Conservation (phyloP, 805 yeast species). For the Myxozyma nipponensis region DNA sequence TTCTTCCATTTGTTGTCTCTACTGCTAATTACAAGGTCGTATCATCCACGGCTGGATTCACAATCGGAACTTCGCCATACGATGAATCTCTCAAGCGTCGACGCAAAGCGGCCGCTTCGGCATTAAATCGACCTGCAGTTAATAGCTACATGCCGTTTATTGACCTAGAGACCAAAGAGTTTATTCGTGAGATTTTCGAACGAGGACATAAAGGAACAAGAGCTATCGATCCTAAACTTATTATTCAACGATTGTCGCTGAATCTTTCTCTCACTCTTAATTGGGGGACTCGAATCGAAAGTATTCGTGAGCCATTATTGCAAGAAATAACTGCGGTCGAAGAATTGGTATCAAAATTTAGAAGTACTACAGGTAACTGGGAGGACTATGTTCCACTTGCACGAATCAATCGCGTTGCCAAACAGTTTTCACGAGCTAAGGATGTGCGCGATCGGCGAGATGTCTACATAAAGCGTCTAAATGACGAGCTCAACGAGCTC, state of each 20-base stretch:
- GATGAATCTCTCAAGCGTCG: conserved; percentile 40
- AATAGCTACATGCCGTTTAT: conserved; percentile 37
- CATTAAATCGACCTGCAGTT: conserved; percentile 41
- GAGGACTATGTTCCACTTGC: conserved; percentile 42
- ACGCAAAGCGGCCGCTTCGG: conserved; percentile 40
- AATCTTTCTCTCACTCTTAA: conserved; percentile 41
- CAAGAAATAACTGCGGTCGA: conserved; percentile 29
- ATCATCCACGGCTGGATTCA: conserved; percentile 46
- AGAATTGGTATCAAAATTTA: conserved; percentile 27
- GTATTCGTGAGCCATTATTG: conserved; percentile 31
- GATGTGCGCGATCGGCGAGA: conserved; percentile 29
- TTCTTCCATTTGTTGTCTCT: background rate
- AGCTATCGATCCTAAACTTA: conserved; percentile 34
- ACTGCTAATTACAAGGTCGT: conserved; percentile 24
- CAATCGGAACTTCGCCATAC: conserved; percentile 47
- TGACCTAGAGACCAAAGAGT: conserved; percentile 38
- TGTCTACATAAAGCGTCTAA: conserved; percentile 19
- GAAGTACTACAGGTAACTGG: conserved; percentile 40
- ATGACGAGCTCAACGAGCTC: conserved; percentile 17
- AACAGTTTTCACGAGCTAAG: conserved; percentile 13
- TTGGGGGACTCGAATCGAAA: conserved; percentile 41
- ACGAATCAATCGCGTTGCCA: conserved; percentile 16
- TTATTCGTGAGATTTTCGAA: conserved; percentile 34
- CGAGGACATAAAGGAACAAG: conserved; percentile 24
- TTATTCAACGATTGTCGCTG: conserved; percentile 39